Percentiles rank a stretch among this genome's conserved stretches.
Conservation (phyloP, 306 rosid genomes). For the Dryas drummondii region DNA sequence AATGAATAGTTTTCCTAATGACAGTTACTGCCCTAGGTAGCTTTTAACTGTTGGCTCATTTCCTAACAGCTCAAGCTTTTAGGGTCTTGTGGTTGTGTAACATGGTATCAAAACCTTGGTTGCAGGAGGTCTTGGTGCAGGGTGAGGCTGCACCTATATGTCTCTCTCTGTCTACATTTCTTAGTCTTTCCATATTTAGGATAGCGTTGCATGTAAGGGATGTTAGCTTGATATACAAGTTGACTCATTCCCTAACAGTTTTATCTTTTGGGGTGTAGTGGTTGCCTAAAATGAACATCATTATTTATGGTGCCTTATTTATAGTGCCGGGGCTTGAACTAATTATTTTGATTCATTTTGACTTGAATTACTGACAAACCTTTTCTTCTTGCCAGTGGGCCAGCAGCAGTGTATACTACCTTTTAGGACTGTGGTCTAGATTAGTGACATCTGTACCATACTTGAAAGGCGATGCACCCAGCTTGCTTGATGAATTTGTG, state of each 20-base stretch:
- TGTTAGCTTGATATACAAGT: too few species aligned
- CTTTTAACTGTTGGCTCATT: too few species aligned
- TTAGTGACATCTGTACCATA: slow-evolving; percentile 98
- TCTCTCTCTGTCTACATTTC: too few species aligned
- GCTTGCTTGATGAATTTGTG: slow-evolving; percentile 97
- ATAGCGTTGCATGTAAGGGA: too few species aligned
- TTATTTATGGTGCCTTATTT: background rate
- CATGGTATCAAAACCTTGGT: too few species aligned
- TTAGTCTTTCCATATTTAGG: too few species aligned
- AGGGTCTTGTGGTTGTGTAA: too few species aligned
- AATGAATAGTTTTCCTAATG: background rate
- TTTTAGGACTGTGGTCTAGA: slow-evolving; percentile 97
- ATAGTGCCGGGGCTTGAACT: background rate
- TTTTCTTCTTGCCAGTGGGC: slow-evolving; percentile 79
- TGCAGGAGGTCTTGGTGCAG: too few species aligned
- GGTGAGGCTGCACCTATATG: too few species aligned
- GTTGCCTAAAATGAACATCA: background rate
- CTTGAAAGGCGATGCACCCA: slow-evolving; percentile 97
- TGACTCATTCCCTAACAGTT: too few species aligned
- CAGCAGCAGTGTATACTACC: slow-evolving; percentile 97
- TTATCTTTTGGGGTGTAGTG: too few species aligned
- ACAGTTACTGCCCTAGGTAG: background rate
- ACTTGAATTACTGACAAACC: slow-evolving; percentile 39
- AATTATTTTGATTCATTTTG: background rate
- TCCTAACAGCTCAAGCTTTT: too few species aligned